Evolutionary conservation across 805 yeast genomes (phyloP), one percentile per base, ranked within the genome.

Genomic region (Hanseniaspora meyeri): DNA sequence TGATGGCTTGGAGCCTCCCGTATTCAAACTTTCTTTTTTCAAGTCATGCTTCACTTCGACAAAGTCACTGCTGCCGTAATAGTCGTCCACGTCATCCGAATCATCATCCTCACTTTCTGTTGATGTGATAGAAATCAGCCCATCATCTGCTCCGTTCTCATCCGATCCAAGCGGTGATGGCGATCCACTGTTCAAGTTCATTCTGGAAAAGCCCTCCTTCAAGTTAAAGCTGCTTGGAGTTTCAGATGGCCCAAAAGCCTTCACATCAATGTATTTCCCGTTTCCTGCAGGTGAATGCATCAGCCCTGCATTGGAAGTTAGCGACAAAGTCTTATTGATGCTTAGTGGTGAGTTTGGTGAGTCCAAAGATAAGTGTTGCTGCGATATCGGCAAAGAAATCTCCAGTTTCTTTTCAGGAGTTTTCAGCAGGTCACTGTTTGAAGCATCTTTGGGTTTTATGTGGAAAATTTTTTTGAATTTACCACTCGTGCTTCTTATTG

Each of bases 381-480:
- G 55, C 3, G 43, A 45, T n/a, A 51, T 3, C 4, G 55, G 55
- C 7, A 37, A 19, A 4, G 55, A 51, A 14, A 51, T 51, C 4
- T 51, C 49, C 24, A 43, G 36, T 12, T 34, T 46, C 29, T 51
- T 51, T 36, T 51, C 55, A 20, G 45, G 43, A 4, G 55, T 37
- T 10, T 43, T 32, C 17, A 42, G 16, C 1, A 49, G 7, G n/a
- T 38, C 42, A 14, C 16, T 32, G n/a, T 40, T n/a, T 27, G 49
- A 42, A 3, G 49, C 8, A 10, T 32, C 29, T 19, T 46, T 46
- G 34, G 51, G 19, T 38, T 32, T 46, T 19, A 37, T 53, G 19
- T 46, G 51, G 24, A 53, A 53, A 3, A 53, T 38, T 24, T 53
- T 53, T 12, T 53, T 53, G 24, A 53, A 53, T n/a, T 53, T 53